Base-by-base conservation (phyloP, 768 basidiomycete genomes). In the Lactarius psammicola region DNA sequence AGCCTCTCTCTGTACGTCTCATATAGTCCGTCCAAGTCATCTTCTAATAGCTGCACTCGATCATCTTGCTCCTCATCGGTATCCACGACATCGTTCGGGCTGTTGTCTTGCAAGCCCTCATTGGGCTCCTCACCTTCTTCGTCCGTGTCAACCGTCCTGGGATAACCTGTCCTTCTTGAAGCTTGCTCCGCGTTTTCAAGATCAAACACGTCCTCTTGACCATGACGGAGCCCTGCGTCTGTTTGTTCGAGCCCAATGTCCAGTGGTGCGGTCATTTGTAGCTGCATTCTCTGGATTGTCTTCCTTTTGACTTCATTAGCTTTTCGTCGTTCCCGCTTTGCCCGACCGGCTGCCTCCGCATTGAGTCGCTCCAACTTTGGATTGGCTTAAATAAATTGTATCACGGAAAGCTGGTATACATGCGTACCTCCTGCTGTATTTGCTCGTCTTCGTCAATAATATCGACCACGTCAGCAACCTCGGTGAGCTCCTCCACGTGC, bases 231-330 rank as follows among this genome's bases (percentile, higher is more conserved):
- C 20, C 89, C 81, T 3, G 85, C 78, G 69, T 96, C 94, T 60
- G 84, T 81, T 71, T 90, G 90, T 72, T 94, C 92, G 65, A 95
- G 76, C 74, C 95, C 95, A 69, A 98, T 95, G 71, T 98, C 97
- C 70, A 95, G 79, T n/a, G 97, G 97, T 23, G 94, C 94, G 15
- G 91, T 92, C 97, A 99, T 99, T 73, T 92, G 89, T 55, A 98
- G 82, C 74, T 98, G 97, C 86, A 98, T 90, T 60, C 95, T 89
- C 73, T 94, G 92, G 46, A 98, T 88, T 1, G 94, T 92, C 69
- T 89, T 86, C 33, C 84, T 81, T 77, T 91, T 93, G 72, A 91
- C 80, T 78, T 98, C 97, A 76, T 98, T 98, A 2, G 88, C 86
- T 40, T 87, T 84, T 61, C 94, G 85, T 60, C 91, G 84, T 70